Evolutionary conservation across 441 rosid genomes (phyloP).

Genomic region (Adansonia madagascariensis): DNA sequence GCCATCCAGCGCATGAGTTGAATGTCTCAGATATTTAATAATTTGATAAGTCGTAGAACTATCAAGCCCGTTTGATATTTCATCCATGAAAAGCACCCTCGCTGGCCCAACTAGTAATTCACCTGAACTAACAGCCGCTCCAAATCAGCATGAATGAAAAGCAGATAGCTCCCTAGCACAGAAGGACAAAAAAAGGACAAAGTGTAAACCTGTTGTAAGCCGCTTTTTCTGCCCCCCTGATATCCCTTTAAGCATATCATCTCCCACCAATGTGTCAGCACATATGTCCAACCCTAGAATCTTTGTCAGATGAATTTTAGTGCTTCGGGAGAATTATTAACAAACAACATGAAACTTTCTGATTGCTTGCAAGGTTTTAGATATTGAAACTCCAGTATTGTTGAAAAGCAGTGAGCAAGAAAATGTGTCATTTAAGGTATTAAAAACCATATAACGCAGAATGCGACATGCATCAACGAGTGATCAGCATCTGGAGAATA

Average conservation of each 20-base stretch:
- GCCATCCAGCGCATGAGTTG: conserved; percentile 80
- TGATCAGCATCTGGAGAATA: conserved; percentile 44
- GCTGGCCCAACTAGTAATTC: conserved; percentile 95
- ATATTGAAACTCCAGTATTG: background rate
- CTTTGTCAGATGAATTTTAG: conserved; percentile 76
- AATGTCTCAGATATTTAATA: conserved; percentile 83
- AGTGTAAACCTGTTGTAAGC: conserved; percentile 76
- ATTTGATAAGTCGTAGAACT: conserved; percentile 92
- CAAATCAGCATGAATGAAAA: conserved; percentile 30
- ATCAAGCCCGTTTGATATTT: conserved; percentile 95
- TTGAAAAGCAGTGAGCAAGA: background rate
- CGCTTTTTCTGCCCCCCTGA: conserved; percentile 99
- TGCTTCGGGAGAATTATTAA: conserved; percentile 42
- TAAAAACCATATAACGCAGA: conserved; percentile 15
- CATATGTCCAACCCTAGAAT: conserved; percentile 95
- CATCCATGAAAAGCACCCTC: conserved; percentile 95
- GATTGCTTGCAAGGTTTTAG: conserved; percentile 1
- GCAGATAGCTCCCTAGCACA: conserved; percentile 18
- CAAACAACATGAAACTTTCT: background rate
- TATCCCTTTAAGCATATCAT: conserved; percentile 96
- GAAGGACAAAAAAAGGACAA: conserved; percentile 8
- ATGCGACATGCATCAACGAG: conserved; percentile 6
- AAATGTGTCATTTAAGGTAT: conserved; percentile 6
- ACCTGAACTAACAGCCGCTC: conserved; percentile 50
- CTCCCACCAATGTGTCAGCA: conserved; percentile 91